Percentiles rank a stretch among this genome's conserved stretches.
Evolutionary conservation across 2,329 filamentous ascomycete genomes (phyloP).

Genomic region (Lachnellula subtilissima): DNA sequence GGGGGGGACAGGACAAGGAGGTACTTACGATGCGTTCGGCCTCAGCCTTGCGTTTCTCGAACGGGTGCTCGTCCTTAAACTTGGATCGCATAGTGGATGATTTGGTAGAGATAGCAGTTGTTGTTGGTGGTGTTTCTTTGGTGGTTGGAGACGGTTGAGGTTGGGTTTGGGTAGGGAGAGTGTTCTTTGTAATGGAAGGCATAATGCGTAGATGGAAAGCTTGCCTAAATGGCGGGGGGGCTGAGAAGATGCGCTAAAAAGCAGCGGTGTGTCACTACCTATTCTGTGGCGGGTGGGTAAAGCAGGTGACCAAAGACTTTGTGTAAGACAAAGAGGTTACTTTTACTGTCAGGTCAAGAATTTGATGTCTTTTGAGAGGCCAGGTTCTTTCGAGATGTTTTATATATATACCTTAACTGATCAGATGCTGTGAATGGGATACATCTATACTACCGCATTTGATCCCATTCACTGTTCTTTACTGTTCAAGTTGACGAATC

Average conservation of each 20-base stretch:
- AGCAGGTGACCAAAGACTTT: neutral
- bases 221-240: too few relatives aligned
- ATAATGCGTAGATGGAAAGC: too few relatives aligned
- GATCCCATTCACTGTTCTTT: neutral
- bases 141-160: neutral
- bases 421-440: neutral
- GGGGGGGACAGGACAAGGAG: constrained; percentile 1
- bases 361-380: too few relatives aligned
- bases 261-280: neutral
- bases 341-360: neutral
- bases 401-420: neutral
- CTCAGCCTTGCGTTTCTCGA: constrained; percentile 99
- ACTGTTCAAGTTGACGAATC: neutral
- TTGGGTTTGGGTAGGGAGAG: neutral
- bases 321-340: neutral
- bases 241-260: neutral
- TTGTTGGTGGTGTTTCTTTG: constrained; percentile 1
- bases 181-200: constrained; percentile 3
- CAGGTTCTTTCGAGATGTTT: neutral
- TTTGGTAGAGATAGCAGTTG: constrained; percentile 17
- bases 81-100: constrained; percentile 84
- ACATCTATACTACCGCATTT: neutral
- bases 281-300: neutral
- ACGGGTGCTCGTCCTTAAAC: constrained; percentile 99
- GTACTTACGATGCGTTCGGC: constrained; percentile 65